phyloP scores from a whole-genome alignment of 2,329 filamentous ascomycete species.

The Claviceps africana region DNA sequence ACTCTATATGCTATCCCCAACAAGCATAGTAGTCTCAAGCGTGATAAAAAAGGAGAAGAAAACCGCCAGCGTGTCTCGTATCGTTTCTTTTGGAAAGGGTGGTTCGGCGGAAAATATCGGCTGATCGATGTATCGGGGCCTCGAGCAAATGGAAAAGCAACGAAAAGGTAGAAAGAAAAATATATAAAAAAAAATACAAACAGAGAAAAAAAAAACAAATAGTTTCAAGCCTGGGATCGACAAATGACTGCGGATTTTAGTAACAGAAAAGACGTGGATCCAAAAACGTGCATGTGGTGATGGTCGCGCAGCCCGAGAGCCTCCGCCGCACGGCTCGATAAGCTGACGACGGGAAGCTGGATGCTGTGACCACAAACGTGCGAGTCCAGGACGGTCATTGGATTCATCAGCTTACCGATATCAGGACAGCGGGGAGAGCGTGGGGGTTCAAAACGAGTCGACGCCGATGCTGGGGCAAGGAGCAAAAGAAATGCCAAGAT shows the following conservation, averaged over 20 bases:
- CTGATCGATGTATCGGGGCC: not conserved
- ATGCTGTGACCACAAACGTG: not conserved
- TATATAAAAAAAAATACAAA: too few species aligned
- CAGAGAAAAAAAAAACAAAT: not conserved
- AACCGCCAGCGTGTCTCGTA: not conserved
- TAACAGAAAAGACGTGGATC: not conserved
- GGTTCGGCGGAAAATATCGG: not conserved
- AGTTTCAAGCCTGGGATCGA: not conserved
- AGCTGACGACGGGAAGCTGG: not conserved
- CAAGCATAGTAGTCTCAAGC: slow-evolving; percentile 8
- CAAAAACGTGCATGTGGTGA: not conserved
- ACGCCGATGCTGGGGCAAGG: not conserved
- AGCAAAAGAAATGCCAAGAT: not conserved
- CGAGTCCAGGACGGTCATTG: too few species aligned
- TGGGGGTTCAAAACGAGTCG: not conserved
- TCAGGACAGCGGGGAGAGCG: not conserved
- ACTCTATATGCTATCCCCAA: not conserved
- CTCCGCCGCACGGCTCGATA: not conserved
- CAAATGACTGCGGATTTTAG: not conserved
- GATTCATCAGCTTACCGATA: not conserved
- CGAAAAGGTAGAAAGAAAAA: too few species aligned
- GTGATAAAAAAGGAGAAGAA: not conserved
- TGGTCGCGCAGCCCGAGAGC: not conserved
- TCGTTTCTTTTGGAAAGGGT: not conserved
- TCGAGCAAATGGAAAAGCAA: not conserved